These are phyloP conservation scores for Diospyros lotus DNA, from an alignment of 148 eudicot genomes.

Conservation along the genomic window DNA sequence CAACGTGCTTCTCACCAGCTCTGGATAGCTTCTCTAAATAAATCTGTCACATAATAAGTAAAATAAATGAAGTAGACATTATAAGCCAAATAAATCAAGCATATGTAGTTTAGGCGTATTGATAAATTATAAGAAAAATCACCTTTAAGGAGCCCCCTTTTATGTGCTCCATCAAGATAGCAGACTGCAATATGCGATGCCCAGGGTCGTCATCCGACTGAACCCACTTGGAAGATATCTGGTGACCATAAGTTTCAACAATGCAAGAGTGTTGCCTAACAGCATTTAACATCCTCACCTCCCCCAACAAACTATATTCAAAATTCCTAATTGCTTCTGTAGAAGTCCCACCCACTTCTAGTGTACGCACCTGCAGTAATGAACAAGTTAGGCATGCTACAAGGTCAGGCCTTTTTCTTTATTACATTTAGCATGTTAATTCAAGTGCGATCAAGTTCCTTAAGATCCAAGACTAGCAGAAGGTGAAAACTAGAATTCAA, in stretches of 20 bases:
- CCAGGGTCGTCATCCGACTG: slow-evolving; percentile 51
- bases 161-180: slow-evolving; percentile 82
- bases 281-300: slow-evolving; percentile 74
- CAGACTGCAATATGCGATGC: slow-evolving; percentile 59
- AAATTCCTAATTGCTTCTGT: slow-evolving; percentile 58
- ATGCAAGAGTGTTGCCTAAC: slow-evolving; percentile 72
- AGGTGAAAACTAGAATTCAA: background rate
- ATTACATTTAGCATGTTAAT: background rate
- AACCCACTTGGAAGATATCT: slow-evolving; percentile 71
- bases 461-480: background rate
- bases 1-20: slow-evolving; percentile 69
- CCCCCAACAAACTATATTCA: slow-evolving; percentile 80
- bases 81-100: background rate
- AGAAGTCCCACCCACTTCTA: slow-evolving; percentile 54
- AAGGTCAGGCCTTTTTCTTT: background rate
- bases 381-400: slow-evolving; percentile 15
- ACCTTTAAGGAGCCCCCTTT: slow-evolving; percentile 94
- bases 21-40: slow-evolving; percentile 55
- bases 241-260: slow-evolving; percentile 80
- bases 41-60: slow-evolving; percentile 34
- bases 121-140: slow-evolving; percentile 2
- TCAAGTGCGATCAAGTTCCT: background rate
- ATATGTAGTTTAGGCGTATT: background rate
- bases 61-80: slow-evolving; percentile 4
- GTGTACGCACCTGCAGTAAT: slow-evolving; percentile 56